Evolutionary conservation across 2,329 filamentous ascomycete species (phyloP), one percentile per base, ranked within the genome.

Genomic region (Teratosphaeria destructans): DNA sequence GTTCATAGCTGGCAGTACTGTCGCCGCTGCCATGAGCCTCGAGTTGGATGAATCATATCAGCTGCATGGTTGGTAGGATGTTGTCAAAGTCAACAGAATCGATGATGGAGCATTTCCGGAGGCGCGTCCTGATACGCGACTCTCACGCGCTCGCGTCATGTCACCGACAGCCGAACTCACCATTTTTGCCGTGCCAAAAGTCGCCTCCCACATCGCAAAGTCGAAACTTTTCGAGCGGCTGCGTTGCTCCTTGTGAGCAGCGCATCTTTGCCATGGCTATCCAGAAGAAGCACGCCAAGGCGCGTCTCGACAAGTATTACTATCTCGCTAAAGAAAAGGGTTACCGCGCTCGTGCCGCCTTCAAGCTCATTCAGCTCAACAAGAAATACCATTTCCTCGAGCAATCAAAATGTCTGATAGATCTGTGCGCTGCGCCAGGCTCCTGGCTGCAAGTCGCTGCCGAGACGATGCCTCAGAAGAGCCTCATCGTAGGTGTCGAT

Each of bases 301-400:
- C 93, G 76, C 92, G 93, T 84, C 82, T 96, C 71, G 94, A 99
- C 77, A 96, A 97, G 77, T 97, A 92, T 90, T 99, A 97, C 78
- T 93, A 92, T 74, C 86, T 97, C 70, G 94, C 94, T 63, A 99
- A 99, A 77, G 94, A 99, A 75, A 97, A 96, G 76, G 94, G 94
- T 63, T 99, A 96, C 73, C 83, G 94, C 70, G 93, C 94, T 63
- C 85, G 94, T 82, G 92, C 94, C 68, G 92, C 94, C 59, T 97
- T 97, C 83, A 99, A 99, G 79, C 79, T 99, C 68, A 93, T 99
- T 67, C 93, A 99, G 75, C 80, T 99, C 69, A 99, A 99, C 79
- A 96, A 97, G 78, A 97, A 96, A 74, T 99, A 95, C 87, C 89
- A 90, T 67, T 99, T 99, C 76, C 80, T 99, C 67, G 91, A 97